Conservation (phyloP, 2,329 filamentous ascomycete species). For the Alternaria arborescens region DNA sequence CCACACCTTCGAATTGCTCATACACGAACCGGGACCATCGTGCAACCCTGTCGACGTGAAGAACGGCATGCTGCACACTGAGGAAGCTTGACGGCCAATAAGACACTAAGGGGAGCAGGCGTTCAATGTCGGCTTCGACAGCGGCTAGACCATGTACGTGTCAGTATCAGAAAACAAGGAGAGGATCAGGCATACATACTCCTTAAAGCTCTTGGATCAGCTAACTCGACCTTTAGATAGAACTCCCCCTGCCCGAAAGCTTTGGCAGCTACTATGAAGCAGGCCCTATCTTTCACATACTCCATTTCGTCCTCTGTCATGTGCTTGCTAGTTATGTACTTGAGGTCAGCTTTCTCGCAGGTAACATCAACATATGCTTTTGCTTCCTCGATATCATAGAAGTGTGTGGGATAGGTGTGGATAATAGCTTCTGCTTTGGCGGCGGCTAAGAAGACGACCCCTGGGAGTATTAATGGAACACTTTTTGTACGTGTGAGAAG, state of each 20-base stretch:
- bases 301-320: neutral
- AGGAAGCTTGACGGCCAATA: neutral
- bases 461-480: neutral
- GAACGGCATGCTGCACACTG: neutral
- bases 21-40: neutral
- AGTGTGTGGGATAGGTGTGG: slow-evolving; percentile 12
- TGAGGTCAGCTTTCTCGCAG: neutral
- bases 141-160: neutral
- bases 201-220: slow-evolving; percentile 1
- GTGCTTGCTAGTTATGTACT: neutral
- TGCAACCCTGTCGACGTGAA: neutral
- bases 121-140: neutral
- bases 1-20: slow-evolving; percentile 8
- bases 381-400: slow-evolving; percentile 14
- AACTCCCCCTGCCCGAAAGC: slow-evolving; percentile 21
- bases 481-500: neutral
- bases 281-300: slow-evolving; percentile 13
- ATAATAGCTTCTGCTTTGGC: neutral
- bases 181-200: neutral
- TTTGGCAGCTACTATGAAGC: slow-evolving; percentile 15
- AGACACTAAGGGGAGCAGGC: neutral
- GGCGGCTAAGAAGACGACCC: neutral
- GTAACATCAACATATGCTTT: slow-evolving; percentile 7
- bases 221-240: slow-evolving; percentile 9
- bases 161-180: neutral